These are phyloP conservation scores for Aspergillus conjunctus DNA, from an alignment of 495 filamentous ascomycete genomes.

Conservation along the genomic window DNA sequence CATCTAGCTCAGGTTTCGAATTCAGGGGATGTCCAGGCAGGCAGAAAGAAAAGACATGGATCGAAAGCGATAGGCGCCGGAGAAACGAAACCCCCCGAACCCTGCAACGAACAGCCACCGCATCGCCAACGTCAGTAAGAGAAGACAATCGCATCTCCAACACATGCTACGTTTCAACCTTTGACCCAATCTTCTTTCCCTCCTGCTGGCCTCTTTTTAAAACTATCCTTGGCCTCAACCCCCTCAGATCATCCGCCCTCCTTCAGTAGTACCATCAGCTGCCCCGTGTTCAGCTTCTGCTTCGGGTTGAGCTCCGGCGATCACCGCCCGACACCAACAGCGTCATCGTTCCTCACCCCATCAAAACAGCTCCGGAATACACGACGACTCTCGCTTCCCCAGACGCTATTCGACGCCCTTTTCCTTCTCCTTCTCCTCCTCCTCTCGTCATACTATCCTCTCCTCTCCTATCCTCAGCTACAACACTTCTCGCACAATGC, in stretches of 20 bases:
- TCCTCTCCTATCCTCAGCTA: slow-evolving; percentile 5
- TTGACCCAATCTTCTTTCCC: not conserved
- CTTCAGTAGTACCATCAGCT: slow-evolving; percentile 14
- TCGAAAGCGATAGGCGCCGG: not conserved
- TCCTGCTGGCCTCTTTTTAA: not conserved
- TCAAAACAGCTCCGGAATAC: not conserved
- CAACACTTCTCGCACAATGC: slow-evolving; percentile 34
- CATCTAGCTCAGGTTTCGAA: not conserved
- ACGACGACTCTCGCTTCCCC: slow-evolving; percentile 1
- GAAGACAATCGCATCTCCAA: not conserved
- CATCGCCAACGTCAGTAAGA: not conserved
- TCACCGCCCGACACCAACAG: slow-evolving; percentile 13
- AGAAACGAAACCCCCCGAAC: slow-evolving; percentile 1
- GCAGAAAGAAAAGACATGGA: not conserved
- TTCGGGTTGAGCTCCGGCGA: slow-evolving; percentile 11
- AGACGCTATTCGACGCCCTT: not conserved
- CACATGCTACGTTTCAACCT: not conserved
- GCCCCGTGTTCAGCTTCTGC: slow-evolving; percentile 12
- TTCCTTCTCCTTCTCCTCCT: slow-evolving; percentile 2
- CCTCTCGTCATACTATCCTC: slow-evolving; percentile 4
- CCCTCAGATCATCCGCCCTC: slow-evolving; percentile 10
- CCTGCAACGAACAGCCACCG: not conserved
- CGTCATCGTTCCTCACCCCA: slow-evolving; percentile 14
- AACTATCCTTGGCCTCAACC: not conserved
- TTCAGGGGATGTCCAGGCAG: not conserved